Evolutionary conservation across 2,329 filamentous ascomycete species (phyloP), one percentile per base, ranked within the genome.

Genomic region (Esteya vermicola): DNA sequence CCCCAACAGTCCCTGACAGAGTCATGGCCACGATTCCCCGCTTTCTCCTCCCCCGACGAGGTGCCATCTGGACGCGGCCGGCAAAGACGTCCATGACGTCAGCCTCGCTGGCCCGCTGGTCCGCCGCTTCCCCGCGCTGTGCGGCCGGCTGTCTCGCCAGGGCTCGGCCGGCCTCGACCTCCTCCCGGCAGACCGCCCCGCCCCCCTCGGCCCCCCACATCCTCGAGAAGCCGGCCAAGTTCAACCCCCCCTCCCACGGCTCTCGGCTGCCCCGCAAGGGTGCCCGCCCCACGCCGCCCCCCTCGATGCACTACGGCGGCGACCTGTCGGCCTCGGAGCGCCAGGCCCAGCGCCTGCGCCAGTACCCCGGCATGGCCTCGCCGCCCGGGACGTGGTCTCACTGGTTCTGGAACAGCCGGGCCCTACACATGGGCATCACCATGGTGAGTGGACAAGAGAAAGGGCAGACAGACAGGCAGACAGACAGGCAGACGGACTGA

Each of bases 311-410:
- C 57, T 93, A 93, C 55, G 86, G 85, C 28, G 82, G 85, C 16
- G 62, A 74, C 19, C 61, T 86, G 45, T 77, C 74, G 14, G 63
- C 69, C 18, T 70, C 78, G 38, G 81, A 93, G 58, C 61, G 67
- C 38, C 63, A 71, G 46, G 70, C 69, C 45, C 85, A 85, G 64
- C 70, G 66, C 48, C 72, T 61, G 47, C 81, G 74, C 57, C 67
- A 81, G 47, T 96, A 96, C 57, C 91, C 91, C 1, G 80, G 88
- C 51, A 78, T 93, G 71, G 86, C 93, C 69, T 82, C 89, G 35
- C 78, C 86, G 0, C 68, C 81, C 54, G 85, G 85, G 6, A 84
- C 81, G 0, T 85, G 85, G 59, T 71, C 83, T 61, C 73, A 89
- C 58, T 88, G 81, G 74, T 88, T 96, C 58, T 67, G 93, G 56